phyloP scores from a whole-genome alignment of 441 rosid species.

The Viola pubescens region DNA sequence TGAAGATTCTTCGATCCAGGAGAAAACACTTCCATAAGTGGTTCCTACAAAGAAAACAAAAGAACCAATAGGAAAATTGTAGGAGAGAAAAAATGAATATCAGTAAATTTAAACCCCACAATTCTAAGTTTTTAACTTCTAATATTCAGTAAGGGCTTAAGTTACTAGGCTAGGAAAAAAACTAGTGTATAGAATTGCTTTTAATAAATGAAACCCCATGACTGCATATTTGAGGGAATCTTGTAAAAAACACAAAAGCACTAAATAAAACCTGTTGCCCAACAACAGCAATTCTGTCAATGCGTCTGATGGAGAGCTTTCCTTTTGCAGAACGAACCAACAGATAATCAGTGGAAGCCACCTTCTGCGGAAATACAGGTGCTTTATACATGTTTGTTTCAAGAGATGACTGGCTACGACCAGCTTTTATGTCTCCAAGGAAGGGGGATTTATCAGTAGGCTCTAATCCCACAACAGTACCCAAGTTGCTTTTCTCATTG shows the following conservation, averaged over 20 bases:
- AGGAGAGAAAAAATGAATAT: neutral
- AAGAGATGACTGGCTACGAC: slow-evolving; percentile 77
- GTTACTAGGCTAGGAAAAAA: too few relatives aligned
- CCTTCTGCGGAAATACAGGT: slow-evolving; percentile 80
- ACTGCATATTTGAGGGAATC: neutral
- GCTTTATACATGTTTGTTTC: slow-evolving; percentile 97
- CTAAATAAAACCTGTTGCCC: slow-evolving; percentile 83
- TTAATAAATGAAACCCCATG: neutral
- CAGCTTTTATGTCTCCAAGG: slow-evolving; percentile 86
- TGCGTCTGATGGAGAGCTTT: slow-evolving; percentile 89
- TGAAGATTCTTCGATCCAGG: slow-evolving; percentile 84
- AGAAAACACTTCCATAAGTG: slow-evolving; percentile 88
- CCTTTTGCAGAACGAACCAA: slow-evolving; percentile 95
- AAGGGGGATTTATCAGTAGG: slow-evolving; percentile 94
- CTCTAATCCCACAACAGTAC: slow-evolving; percentile 67
- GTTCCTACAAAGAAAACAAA: slow-evolving; percentile 54
- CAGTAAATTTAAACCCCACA: too few relatives aligned
- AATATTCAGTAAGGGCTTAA: too few relatives aligned
- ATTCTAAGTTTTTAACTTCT: too few relatives aligned
- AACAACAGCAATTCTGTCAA: slow-evolving; percentile 82
- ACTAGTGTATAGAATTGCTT: too few relatives aligned
- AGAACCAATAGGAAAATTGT: slow-evolving; percentile 10
- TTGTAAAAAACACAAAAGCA: slow-evolving; percentile 17
- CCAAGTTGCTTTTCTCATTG: slow-evolving; percentile 52
- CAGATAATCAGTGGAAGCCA: slow-evolving; percentile 79